Percentiles rank a stretch among this genome's conserved stretches.
phyloP scores from a whole-genome alignment of 2,329 filamentous ascomycete genomes.

The Claviceps digitariae region DNA sequence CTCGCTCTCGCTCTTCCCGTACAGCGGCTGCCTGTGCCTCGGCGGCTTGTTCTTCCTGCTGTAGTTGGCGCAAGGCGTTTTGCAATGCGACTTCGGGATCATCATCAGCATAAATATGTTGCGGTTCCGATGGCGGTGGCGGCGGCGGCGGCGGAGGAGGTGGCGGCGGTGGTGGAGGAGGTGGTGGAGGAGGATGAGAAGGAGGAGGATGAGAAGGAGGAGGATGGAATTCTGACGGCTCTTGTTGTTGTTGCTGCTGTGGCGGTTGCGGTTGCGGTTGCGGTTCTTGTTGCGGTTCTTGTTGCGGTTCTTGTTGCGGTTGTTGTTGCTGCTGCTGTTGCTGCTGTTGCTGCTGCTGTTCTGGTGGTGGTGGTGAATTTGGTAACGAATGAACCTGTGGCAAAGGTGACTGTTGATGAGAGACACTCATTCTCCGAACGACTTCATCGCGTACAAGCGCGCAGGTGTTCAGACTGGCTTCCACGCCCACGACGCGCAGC shows the following conservation, averaged over 20 bases:
- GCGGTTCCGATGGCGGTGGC: background rate
- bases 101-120: slow-evolving; percentile 31
- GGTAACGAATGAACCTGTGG: slow-evolving; percentile 7
- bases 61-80: slow-evolving; percentile 43
- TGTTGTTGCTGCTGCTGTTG: background rate
- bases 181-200: slow-evolving; percentile 8
- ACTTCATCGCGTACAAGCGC: slow-evolving; percentile 46
- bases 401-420: slow-evolving; percentile 11
- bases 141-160: slow-evolving; percentile 4
- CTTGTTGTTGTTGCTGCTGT: background rate
- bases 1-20: slow-evolving; percentile 37
- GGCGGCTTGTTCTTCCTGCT: slow-evolving; percentile 44
- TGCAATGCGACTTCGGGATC: slow-evolving; percentile 46
- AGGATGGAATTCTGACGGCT: too few species aligned
- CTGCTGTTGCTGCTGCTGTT: background rate
- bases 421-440: slow-evolving; percentile 24
- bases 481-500: slow-evolving; percentile 40
- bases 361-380: slow-evolving; percentile 7
- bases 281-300: background rate
- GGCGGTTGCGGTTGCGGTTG: background rate
- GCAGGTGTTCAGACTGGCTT: slow-evolving; percentile 38
- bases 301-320: background rate
- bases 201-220: too few species aligned
- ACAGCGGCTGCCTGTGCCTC: slow-evolving; percentile 43
- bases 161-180: background rate